phyloP scores from a whole-genome alignment of 257 asterid genomes.

The Nicotiana tomentosiformis region DNA sequence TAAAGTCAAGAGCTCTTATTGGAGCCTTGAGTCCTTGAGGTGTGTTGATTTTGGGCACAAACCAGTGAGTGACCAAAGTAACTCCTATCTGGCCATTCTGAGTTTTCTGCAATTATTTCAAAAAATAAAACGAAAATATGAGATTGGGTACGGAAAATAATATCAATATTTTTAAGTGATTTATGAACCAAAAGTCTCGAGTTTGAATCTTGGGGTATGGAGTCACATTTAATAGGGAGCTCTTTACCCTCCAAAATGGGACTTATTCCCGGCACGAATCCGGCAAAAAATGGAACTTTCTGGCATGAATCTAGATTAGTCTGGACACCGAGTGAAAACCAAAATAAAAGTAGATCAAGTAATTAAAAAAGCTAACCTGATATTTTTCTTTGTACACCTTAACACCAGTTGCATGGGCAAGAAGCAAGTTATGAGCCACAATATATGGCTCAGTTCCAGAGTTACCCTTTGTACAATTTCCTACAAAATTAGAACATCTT shows the following conservation, averaged over 20 bases:
- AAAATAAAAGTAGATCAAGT: background rate
- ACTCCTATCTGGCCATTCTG: slow-evolving; percentile 23
- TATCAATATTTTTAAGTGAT: too few species aligned
- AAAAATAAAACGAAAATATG: too few species aligned
- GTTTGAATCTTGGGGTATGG: too few species aligned
- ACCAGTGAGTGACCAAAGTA: slow-evolving; percentile 21
- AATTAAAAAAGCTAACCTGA: slow-evolving; percentile 14
- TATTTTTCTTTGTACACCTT: slow-evolving; percentile 13
- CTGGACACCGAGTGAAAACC: background rate
- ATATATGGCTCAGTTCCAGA: slow-evolving; percentile 30
- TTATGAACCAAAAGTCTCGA: too few species aligned
- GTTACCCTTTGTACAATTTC: slow-evolving; percentile 14
- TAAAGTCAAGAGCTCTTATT: slow-evolving; percentile 20
- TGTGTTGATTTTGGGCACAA: slow-evolving; percentile 15
- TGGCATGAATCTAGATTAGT: too few species aligned
- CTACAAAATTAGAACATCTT: slow-evolving; percentile 3
- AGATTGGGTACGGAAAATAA: too few species aligned
- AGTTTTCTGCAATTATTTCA: slow-evolving; percentile 2
- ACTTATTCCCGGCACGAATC: too few species aligned
- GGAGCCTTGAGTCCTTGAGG: slow-evolving; percentile 20
- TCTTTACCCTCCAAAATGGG: too few species aligned
- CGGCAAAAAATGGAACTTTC: too few species aligned
- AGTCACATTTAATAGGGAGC: too few species aligned
- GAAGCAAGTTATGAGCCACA: slow-evolving; percentile 27
- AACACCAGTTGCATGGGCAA: slow-evolving; percentile 29